Evolutionary conservation across 148 eudicot species (phyloP).

Genomic region (Suaeda aralocaspica): DNA sequence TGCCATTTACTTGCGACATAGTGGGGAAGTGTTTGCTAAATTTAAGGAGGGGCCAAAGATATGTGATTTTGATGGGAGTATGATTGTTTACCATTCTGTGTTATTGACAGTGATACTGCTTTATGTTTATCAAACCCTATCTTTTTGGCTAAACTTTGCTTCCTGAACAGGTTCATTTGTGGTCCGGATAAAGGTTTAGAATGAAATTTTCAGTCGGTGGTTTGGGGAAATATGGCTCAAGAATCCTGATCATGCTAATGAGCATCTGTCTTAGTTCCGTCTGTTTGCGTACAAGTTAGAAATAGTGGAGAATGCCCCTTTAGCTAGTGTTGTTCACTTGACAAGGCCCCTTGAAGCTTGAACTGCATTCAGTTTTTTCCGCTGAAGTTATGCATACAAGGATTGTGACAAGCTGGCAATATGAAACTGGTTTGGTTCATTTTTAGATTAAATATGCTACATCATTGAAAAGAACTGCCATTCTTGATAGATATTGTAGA

Average conservation of each 20-base stretch:
- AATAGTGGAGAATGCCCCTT: background rate
- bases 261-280: background rate
- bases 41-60: no score
- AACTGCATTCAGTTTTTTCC: background rate
- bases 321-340: background rate
- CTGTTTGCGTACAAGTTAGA: background rate
- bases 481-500: conserved; percentile 3
- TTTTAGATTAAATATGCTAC: background rate
- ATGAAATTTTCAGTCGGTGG: background rate
- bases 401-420: background rate
- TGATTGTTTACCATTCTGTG: no score
- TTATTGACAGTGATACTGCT: no score
- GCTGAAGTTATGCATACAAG: background rate
- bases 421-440: background rate
- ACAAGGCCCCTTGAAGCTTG: conserved; percentile 4
- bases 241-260: conserved; percentile 6
- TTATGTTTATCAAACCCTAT: no score
- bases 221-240: background rate
- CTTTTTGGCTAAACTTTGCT: conserved; percentile 11
- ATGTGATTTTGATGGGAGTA: no score
- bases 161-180: conserved; percentile 76
- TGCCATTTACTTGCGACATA: no score
- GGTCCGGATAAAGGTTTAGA: conserved; percentile 69
- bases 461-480: background rate
- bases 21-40: no score